A percentile compares a stretch with the other conserved stretches of the same genome.
These are phyloP conservation scores for Choiromyces venosus DNA, from an alignment of 495 filamentous ascomycete genomes.

Conservation along the genomic window DNA sequence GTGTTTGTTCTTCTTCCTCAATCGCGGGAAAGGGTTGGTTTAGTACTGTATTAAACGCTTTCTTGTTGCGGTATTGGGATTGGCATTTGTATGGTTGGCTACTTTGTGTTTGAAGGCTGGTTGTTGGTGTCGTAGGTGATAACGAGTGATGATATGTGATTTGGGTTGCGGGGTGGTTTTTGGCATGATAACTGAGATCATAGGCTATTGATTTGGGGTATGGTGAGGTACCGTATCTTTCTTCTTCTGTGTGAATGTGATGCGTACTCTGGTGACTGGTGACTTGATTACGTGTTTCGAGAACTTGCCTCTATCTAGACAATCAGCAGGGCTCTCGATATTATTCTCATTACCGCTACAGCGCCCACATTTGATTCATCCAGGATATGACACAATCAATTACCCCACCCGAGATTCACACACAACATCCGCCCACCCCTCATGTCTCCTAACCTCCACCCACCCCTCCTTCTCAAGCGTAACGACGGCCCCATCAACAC, in stretches of 20 bases:
- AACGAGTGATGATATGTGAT: background rate
- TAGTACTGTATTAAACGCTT: too few relatives aligned
- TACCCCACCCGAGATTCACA: background rate
- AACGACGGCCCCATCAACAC: slow-evolving; percentile 82
- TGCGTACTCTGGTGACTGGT: background rate
- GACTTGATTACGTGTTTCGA: background rate
- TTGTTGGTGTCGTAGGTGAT: background rate
- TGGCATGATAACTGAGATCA: background rate
- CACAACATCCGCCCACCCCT: slow-evolving; percentile 22
- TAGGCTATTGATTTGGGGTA: background rate
- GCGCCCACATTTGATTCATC: background rate
- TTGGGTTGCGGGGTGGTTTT: background rate
- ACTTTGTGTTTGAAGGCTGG: background rate
- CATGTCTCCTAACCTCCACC: slow-evolving; percentile 50
- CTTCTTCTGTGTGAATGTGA: background rate
- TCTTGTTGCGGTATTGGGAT: too few relatives aligned
- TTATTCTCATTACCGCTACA: background rate
- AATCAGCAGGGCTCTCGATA: background rate
- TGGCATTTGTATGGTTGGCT: too few relatives aligned
- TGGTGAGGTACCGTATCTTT: background rate
- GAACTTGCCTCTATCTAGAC: background rate
- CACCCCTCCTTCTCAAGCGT: slow-evolving; percentile 63
- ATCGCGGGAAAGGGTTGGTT: too few relatives aligned
- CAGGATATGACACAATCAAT: background rate
- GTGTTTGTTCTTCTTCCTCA: too few relatives aligned